phyloP scores from a whole-genome alignment of 1,284 basidiomycete species.

The Wallemia mellicola region DNA sequence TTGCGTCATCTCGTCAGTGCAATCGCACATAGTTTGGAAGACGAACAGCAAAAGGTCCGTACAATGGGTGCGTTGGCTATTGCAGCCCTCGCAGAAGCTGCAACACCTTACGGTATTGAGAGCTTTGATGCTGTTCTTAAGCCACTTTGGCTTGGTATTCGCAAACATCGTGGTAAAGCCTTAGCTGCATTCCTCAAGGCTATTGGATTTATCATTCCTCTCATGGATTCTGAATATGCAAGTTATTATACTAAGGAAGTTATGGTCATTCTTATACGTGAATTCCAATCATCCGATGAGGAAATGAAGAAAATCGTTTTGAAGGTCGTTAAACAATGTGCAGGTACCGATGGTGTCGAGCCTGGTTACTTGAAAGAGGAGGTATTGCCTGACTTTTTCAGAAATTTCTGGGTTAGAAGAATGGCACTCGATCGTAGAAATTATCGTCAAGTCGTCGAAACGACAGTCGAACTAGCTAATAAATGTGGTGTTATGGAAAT shows the following conservation, averaged over 20 bases:
- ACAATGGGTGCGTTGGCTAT: constrained; percentile 94
- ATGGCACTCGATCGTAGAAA: constrained; percentile 95
- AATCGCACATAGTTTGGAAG: constrained; percentile 77
- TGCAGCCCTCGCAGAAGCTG: constrained; percentile 87
- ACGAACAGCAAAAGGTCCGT: constrained; percentile 95
- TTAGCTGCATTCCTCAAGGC: constrained; percentile 95
- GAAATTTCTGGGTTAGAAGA: constrained; percentile 74
- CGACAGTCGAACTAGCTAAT: constrained; percentile 86
- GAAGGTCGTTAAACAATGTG: constrained; percentile 96
- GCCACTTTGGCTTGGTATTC: constrained; percentile 90
- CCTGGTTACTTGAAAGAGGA: constrained; percentile 82
- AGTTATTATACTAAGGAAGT: constrained; percentile 95
- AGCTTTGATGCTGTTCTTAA: constrained; percentile 96
- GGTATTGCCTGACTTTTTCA: constrained; percentile 98
- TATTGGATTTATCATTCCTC: constrained; percentile 95
- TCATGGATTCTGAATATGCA: constrained; percentile 97
- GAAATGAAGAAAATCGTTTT: constrained; percentile 99
- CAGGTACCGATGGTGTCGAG: constrained; percentile 86
- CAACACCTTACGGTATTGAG: constrained; percentile 97
- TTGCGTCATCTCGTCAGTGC: constrained; percentile 87
- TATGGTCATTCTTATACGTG: constrained; percentile 88
- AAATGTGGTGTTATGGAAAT: constrained; percentile 91
- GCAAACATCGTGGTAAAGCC: constrained; percentile 90
- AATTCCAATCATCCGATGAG: constrained; percentile 97
- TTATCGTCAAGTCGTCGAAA: constrained; percentile 91